Base-by-base conservation (phyloP, 768 basidiomycete species). In the Russula abietina region DNA sequence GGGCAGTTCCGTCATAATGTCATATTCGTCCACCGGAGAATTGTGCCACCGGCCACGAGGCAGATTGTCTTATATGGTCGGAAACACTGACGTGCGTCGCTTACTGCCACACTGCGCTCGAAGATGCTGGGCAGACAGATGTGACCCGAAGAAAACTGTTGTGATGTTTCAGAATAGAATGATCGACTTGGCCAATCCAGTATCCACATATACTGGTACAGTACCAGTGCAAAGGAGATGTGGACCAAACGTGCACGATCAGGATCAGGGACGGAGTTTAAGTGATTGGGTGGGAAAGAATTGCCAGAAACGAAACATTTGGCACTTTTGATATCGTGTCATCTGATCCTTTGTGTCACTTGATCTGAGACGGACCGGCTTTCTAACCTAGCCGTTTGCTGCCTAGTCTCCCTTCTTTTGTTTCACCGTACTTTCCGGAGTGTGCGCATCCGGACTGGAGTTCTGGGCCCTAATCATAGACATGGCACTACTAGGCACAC, bases 21-120 rank as follows among this genome's bases (percentile, higher is more conserved):
- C n/a, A n/a, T n/a, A n/a, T n/a, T 26, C 32, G 22, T 41, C 9
- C 3, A 46, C 59, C 59, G 53, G 59, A 26, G 59, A 11, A 55
- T 46, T 33, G 55, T 3, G n/a, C 43, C 12, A 19, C 59, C 41
- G 28, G 28, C 28, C 57, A 59, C 59, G 28, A 33, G 59, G 41
- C 41, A 33, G 14, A 19, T 41, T n/a, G 30, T 53, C 30, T 16
- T 22, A 11, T 39, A 17, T 16, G 1, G 32, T 45, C 32, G 24
- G 55, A 43, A 28, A 51, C 28, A 8, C 33, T 16, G 32, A 24
- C 26, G n/a, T n/a, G n/a, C 26, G 22, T 61, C 48, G 55, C 46
- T 14, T 49, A 55, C 41, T 30, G 28, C 28, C 24, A 58, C 28
- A 28, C 28, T 2, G 10, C 2, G 0, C 17, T 4, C 4, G 11